Conservation (phyloP, 2,329 filamentous ascomycete species). For the Xylariales sp. region DNA sequence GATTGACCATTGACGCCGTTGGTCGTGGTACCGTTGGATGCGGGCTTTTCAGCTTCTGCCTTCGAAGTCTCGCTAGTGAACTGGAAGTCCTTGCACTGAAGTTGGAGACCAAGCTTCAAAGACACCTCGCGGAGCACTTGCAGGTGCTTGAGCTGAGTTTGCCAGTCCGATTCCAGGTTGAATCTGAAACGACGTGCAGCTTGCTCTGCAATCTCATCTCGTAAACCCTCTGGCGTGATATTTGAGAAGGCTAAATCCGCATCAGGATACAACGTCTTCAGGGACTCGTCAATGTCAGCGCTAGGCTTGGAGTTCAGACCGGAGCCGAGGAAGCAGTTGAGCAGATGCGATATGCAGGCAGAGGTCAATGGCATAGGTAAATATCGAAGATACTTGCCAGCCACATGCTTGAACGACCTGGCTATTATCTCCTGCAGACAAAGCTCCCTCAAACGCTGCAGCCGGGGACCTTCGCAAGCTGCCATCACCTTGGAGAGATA, state of each 20-base stretch:
- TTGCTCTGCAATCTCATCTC: conserved; percentile 66
- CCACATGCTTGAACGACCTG: conserved; percentile 92
- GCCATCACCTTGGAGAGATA: conserved; percentile 85
- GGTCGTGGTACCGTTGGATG: conserved; percentile 27
- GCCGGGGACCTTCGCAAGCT: conserved; percentile 63
- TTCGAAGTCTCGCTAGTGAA: conserved; percentile 46
- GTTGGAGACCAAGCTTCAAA: conserved; percentile 83
- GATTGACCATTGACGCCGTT: conserved; percentile 34
- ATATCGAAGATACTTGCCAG: conserved; percentile 72
- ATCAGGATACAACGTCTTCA: conserved; percentile 75
- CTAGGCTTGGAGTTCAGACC: conserved; percentile 72
- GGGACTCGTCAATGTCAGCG: conserved; percentile 68
- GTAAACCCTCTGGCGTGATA: conserved; percentile 69
- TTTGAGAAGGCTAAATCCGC: conserved; percentile 77
- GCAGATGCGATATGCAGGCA: conserved; percentile 74
- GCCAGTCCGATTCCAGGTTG: conserved; percentile 64
- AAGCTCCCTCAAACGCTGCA: conserved; percentile 73
- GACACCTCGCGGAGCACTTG: conserved; percentile 87
- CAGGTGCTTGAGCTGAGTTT: conserved; percentile 61
- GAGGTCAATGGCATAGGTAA: conserved; percentile 77
- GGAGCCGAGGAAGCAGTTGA: conserved; percentile 87
- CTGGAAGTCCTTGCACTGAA: conserved; percentile 71
- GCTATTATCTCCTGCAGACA: conserved; percentile 88
- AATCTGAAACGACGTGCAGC: conserved; percentile 72
- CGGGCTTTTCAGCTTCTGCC: conserved; percentile 19